A percentile compares a stretch with the other conserved stretches of the same genome.
Evolutionary conservation across 192 early-diverging fungal genomes (phyloP).

Genomic region (Geosiphon pyriformis): DNA sequence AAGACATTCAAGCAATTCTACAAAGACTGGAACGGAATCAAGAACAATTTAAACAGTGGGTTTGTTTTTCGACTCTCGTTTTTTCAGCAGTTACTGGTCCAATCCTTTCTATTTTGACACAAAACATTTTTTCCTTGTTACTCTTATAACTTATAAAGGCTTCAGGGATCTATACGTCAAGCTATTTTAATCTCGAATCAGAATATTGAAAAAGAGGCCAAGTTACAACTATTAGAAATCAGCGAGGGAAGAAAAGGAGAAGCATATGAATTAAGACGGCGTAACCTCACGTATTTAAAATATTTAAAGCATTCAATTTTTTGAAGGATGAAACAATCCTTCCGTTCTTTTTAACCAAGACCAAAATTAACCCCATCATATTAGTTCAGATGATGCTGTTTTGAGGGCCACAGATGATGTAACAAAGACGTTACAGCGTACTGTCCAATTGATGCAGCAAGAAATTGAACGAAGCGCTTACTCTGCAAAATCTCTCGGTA

Average conservation of each 20-base stretch:
- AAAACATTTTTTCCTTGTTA: not conserved
- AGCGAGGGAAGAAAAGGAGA: constrained; percentile 38
- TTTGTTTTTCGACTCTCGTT: not conserved
- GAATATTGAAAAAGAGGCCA: constrained; percentile 41
- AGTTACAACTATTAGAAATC: constrained; percentile 37
- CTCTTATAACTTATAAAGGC: constrained; percentile 25
- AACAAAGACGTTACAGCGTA: constrained; percentile 53
- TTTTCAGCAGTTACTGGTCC: not conserved
- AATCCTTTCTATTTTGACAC: not conserved
- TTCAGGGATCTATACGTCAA: constrained; percentile 42
- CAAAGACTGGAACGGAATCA: constrained; percentile 16
- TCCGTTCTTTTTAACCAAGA: not conserved
- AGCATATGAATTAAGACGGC: constrained; percentile 19
- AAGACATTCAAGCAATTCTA: constrained; percentile 16
- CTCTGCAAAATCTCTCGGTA: constrained; percentile 52
- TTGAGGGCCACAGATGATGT: constrained; percentile 50
- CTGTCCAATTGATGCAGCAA: constrained; percentile 56
- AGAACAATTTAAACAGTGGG: constrained; percentile 19
- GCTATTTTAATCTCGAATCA: constrained; percentile 50
- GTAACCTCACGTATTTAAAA: constrained; percentile 8
- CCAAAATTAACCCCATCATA: too few species aligned
- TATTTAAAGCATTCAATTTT: constrained; percentile 12
- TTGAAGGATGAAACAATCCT: constrained; percentile 5
- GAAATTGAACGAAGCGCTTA: constrained; percentile 59
- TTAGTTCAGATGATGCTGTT: constrained; percentile 39